phyloP scores from a whole-genome alignment of 768 basidiomycete species.

The Daedaleopsis sinensis region DNA sequence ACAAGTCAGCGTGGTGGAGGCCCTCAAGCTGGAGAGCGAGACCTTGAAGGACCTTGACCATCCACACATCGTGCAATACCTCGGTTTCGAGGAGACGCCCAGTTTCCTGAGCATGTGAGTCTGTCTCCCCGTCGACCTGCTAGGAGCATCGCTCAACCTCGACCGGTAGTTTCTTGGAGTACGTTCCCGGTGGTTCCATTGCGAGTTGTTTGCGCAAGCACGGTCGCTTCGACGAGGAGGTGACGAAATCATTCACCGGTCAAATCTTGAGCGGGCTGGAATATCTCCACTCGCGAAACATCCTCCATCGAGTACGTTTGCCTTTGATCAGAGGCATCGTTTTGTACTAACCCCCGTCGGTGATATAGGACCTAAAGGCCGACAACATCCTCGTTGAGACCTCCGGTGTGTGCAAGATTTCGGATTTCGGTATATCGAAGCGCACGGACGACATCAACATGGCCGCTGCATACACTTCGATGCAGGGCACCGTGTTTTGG shows the following conservation, averaged over 20 bases:
- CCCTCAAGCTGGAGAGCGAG: conserved; percentile 93
- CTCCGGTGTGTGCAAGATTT: conserved; percentile 93
- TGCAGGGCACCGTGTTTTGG: conserved; percentile 99
- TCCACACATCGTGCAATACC: conserved; percentile 95
- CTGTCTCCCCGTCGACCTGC: not conserved
- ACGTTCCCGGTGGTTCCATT: conserved; percentile 96
- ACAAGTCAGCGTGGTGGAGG: conserved; percentile 85
- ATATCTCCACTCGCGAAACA: conserved; percentile 90
- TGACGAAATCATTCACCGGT: conserved; percentile 88
- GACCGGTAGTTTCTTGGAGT: conserved; percentile 88
- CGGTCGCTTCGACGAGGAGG: conserved; percentile 89
- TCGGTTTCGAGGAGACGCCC: conserved; percentile 91
- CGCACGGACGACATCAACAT: conserved; percentile 85
- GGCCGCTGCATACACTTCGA: conserved; percentile 84
- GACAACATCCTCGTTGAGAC: conserved; percentile 98
- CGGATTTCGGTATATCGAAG: conserved; percentile 99
- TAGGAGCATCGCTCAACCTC: not conserved
- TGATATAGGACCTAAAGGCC: conserved; percentile 85
- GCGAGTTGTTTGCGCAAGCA: conserved; percentile 89
- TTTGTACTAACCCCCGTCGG: not conserved
- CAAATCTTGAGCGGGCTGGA: conserved; percentile 92
- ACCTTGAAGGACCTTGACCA: conserved; percentile 96
- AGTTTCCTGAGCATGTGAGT: conserved; percentile 90
- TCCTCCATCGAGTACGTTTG: conserved; percentile 81
- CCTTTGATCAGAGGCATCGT: not conserved